phyloP scores from a whole-genome alignment of 257 asterid species.

The Petunia secreta region DNA sequence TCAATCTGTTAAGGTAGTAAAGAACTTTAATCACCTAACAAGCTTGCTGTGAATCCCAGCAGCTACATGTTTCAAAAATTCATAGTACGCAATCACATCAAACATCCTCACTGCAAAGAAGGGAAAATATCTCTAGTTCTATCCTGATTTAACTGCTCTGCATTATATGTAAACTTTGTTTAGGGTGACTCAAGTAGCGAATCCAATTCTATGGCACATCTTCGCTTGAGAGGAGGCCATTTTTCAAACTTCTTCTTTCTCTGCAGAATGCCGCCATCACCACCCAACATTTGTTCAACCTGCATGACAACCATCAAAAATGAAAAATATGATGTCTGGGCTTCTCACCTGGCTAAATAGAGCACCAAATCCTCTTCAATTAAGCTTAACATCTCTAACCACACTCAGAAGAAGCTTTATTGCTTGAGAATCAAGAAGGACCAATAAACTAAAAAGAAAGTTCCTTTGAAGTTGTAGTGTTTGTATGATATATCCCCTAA shows the following conservation, averaged over 20 bases:
- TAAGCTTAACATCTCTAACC: background rate
- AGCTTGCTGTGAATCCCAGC: too few relatives aligned
- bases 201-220: conserved; percentile 46
- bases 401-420: background rate
- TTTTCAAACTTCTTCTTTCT: conserved; percentile 71
- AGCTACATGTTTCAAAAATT: conserved; percentile 4
- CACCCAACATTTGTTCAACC: conserved; percentile 79
- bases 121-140: conserved; percentile 19
- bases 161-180: conserved; percentile 24
- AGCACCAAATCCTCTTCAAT: background rate
- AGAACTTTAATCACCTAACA: background rate
- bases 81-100: background rate
- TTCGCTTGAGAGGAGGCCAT: conserved; percentile 70
- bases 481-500: background rate
- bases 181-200: conserved; percentile 33
- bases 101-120: conserved; percentile 18
- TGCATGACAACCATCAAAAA: conserved; percentile 30
- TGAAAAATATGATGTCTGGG: background rate
- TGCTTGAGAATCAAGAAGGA: background rate
- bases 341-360: background rate
- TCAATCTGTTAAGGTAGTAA: background rate
- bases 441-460: background rate
- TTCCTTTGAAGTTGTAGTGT: background rate
- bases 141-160: conserved; percentile 33
- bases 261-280: conserved; percentile 57